Base-by-base conservation (phyloP, 208 protist genomes). In the Naegleria fowleri region DNA sequence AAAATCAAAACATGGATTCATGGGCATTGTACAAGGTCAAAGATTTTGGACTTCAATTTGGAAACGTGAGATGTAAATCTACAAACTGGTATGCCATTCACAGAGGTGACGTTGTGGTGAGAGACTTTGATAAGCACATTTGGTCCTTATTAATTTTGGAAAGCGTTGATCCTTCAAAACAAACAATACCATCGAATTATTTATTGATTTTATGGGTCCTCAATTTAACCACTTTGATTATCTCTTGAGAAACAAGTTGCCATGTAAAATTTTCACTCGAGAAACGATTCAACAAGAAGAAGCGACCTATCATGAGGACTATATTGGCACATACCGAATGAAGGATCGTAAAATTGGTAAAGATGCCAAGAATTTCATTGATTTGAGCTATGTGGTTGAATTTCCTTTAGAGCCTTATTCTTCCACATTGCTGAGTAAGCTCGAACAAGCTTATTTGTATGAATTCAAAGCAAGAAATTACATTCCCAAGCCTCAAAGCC, bases 201-300 rank as follows among this genome's bases (percentile, higher is more conserved):
- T 40, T 39, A 51, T 87, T 16, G 83, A 87, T 19, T 87, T 87
- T 25, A 87, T 87, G 83, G 36, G 16, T 29, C 38, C 83, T 40
- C 83, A 87, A 87, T 87, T 87, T 38, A 36, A 51, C 19, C 40
- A 87, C 38, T 87, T 67, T 67, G 55, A 67, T 67, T 67, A 67
- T 67, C 22, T 67, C 55, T 29, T 29, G 22, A 29, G 19, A 29
- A 15, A 29, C 55, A 67, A 67, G 22, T 67, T 67, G 13, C 55
- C 55, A 22, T 67, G 55, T 67, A 67, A 67, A 67, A 67, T 67
- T 29, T 67, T 67, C 22, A 67, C 55, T 22, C 11, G 55, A 67
- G 55, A 67, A 19, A 29, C 55, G 19, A 19, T 67, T 29, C 11
- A 67, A 29, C 55, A 67, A 67, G 11, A 67, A 15, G 55, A 67